Evolutionary conservation across 2,329 filamentous ascomycete species (phyloP), one percentile per base, ranked within the genome.

Genomic region (Metarhizium guizhouense): DNA sequence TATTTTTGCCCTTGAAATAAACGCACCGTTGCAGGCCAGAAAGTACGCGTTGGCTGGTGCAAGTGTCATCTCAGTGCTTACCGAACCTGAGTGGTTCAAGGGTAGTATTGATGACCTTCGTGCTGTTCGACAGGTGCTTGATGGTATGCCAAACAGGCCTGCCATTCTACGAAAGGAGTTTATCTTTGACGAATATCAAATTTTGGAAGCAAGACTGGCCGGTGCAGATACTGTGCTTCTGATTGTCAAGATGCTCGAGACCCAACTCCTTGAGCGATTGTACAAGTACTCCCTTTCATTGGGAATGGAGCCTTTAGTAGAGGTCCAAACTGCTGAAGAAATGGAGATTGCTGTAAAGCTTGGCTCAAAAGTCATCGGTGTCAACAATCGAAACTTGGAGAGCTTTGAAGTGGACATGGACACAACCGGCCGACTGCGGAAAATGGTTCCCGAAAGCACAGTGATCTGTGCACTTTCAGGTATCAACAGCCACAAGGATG

Each of bases 41-140:
- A 90, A 87, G 62, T 99, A 99, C 70, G 94, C 95, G 10, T 80
- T 94, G 53, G 92, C 94, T 6, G 95, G 94, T 14, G 94, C 94
- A 51, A 97, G 93, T 68, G 90, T 95, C 43, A 99, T 99, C 62
- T 97, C 94, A 1, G 94, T 99, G n/a, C 81, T 99, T 50, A 99
- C 94, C 0, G 94, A 99, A 72, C 94, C 95, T 0, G 88, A 97
- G 67, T 99, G 94, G 94, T 99, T 99, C 78, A 97, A 96, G 74
- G 94, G 94, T 51, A 95, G 88, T 71, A 92, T 99, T 58, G 93
- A 99, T 57, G 94, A 99, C 68, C 75, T 99, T 54, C 84, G 88
- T 58, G 84, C 87, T 38, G 94, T 97, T 34, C 84, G 94, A 48
- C 88, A 93, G 70, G 91, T 89, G 51, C 76, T 99, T n/a, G 84